A percentile compares a stretch with the other conserved stretches of the same genome.
phyloP scores from a whole-genome alignment of 805 yeast species.

The Clavispora carvajalis region DNA sequence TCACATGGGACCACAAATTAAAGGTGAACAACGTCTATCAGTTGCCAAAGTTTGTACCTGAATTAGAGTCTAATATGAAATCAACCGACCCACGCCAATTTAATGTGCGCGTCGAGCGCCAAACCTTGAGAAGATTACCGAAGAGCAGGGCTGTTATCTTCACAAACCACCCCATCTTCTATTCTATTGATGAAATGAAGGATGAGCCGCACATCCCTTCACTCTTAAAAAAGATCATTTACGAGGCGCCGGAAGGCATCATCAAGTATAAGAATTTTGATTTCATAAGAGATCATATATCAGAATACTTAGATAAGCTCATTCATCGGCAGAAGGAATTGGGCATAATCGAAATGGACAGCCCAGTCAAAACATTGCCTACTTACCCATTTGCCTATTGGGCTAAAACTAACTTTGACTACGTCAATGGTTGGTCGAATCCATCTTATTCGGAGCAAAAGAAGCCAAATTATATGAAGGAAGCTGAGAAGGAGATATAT shows the following conservation, averaged over 20 bases:
- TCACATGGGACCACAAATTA: conserved; percentile 67
- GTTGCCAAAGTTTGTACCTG: conserved; percentile 39
- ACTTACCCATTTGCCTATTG: conserved; percentile 64
- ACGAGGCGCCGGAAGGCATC: conserved; percentile 63
- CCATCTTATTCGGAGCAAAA: conserved; percentile 26
- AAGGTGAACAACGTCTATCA: conserved; percentile 53
- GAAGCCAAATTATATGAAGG: conserved; percentile 19
- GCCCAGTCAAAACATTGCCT: conserved; percentile 54
- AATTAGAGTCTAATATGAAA: conserved; percentile 25
- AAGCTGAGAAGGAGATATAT: conserved; percentile 15
- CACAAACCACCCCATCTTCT: conserved; percentile 75
- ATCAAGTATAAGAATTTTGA: conserved; percentile 60
- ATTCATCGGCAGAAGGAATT: conserved; percentile 53
- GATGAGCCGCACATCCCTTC: conserved; percentile 80
- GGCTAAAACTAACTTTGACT: conserved; percentile 38
- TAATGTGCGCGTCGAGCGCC: conserved; percentile 68
- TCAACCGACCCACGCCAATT: conserved; percentile 46
- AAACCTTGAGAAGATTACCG: conserved; percentile 64
- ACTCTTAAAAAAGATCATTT: conserved; percentile 56
- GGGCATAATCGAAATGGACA: conserved; percentile 50
- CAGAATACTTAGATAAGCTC: conserved; percentile 51
- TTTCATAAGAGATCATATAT: conserved; percentile 53
- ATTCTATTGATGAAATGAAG: conserved; percentile 70
- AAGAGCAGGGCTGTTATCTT: conserved; percentile 60
- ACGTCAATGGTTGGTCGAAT: conserved; percentile 35